phyloP scores from a whole-genome alignment of 176 grass and related monocot species.

The Saccharum officinarum region DNA sequence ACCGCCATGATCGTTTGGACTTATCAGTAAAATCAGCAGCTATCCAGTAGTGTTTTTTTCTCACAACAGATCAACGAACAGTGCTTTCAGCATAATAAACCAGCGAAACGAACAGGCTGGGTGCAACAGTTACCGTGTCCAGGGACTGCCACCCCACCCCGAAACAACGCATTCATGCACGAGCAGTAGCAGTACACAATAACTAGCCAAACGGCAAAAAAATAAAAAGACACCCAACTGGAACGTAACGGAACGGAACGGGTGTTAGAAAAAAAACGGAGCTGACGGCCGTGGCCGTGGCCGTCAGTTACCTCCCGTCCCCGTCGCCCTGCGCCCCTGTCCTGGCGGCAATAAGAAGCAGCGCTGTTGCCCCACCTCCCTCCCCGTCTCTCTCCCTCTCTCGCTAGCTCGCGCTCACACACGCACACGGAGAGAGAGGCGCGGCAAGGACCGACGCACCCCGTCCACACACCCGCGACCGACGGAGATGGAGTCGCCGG shows the following conservation, averaged over 20 bases:
- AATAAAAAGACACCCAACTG: neutral
- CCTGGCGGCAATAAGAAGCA: constrained; percentile 33
- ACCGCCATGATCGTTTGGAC: no score
- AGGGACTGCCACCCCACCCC: neutral
- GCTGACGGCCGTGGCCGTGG: constrained; percentile 15
- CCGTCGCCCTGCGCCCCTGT: neutral
- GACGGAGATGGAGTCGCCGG: constrained; percentile 33
- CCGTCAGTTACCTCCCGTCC: constrained; percentile 16
- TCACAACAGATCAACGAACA: no score
- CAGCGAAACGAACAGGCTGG: no score
- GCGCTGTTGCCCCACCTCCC: neutral
- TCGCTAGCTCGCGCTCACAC: neutral
- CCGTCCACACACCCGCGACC: neutral
- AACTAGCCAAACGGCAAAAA: neutral
- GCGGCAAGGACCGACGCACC: neutral
- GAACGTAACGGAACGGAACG: neutral
- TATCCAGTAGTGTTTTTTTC: no score
- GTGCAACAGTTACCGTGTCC: neutral
- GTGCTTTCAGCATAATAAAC: no score
- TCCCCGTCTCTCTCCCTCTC: constrained; percentile 25
- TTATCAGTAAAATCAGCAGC: no score
- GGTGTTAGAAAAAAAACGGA: neutral
- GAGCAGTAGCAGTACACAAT: neutral
- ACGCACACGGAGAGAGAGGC: neutral
- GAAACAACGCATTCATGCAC: neutral